Base-by-base conservation (phyloP, 768 basidiomycete genomes). In the Suillus subalutaceus region DNA sequence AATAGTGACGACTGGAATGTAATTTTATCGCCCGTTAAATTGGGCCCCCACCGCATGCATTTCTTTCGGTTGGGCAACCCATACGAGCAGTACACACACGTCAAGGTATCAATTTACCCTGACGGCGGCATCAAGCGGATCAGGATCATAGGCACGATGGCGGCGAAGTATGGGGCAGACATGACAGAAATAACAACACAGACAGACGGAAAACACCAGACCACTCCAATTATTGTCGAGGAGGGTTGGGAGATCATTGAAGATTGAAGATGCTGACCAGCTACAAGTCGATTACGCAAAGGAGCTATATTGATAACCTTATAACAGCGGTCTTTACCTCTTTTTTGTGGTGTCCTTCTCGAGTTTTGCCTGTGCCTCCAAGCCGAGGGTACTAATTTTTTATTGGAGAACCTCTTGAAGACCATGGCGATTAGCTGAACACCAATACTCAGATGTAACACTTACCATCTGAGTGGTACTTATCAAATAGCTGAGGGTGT, bases 71-170 rank as follows among this genome's bases (percentile, higher is more conserved):
- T 97, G 66, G 85, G 89, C 73, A 83, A 86, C 20, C 79, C 83
- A 61, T 85, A 79, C 16, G 78, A 76, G 65, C 74, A 81, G 30
- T 96, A 88, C 76, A 95, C 89, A 12, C 97, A 99, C 76, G 85
- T 98, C 65, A 88, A 89, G 70, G 79, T 97, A 67, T 93, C 92
- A 23, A 97, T 97, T 71, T 86, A 91, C 75, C 97, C 97, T 1
- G 97, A 99, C 72, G 97, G 97, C 50, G 97, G 97, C 30, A 79
- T 98, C 73, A 99, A 99, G 79, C 87, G 97, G 35, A 82, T 99
- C 23, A 87, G 97, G 66, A 78, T 97, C 57, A 82, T 88, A 69
- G 94, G 97, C 5, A 43, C 59, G 6, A 32, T 43, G 58, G 6
- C 26, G 26, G 9, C 18, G 3, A 43, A 60, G 41, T 20, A 6